Conservation (phyloP, 1,284 basidiomycete genomes). For the Heterobasidion occidentale region DNA sequence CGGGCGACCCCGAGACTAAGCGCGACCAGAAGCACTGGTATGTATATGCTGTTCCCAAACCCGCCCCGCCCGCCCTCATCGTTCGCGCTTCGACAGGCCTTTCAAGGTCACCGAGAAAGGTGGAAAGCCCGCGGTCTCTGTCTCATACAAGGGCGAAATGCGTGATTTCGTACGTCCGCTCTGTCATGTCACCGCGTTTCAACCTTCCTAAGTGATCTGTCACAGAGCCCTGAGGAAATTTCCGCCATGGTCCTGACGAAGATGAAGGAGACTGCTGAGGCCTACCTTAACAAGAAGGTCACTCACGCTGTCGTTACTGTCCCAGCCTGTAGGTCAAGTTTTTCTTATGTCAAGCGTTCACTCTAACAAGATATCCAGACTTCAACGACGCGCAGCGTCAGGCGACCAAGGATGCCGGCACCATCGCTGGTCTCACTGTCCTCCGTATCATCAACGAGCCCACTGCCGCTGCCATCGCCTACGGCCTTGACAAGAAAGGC, state of each 20-base stretch:
- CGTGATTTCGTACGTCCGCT: slow-evolving; percentile 63
- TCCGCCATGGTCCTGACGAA: slow-evolving; percentile 93
- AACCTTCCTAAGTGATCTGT: not conserved
- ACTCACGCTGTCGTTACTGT: slow-evolving; percentile 98
- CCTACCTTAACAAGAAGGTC: slow-evolving; percentile 94
- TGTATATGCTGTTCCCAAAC: slow-evolving; percentile 11
- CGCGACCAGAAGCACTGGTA: slow-evolving; percentile 82
- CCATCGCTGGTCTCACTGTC: slow-evolving; percentile 92
- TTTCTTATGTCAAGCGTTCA: not conserved
- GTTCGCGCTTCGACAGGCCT: slow-evolving; percentile 34
- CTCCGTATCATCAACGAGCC: slow-evolving; percentile 99
- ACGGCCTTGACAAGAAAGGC: slow-evolving; percentile 95
- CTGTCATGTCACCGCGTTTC: not conserved
- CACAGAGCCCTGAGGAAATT: slow-evolving; percentile 78
- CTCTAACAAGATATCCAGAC: slow-evolving; percentile 41
- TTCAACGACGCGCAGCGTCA: slow-evolving; percentile 99
- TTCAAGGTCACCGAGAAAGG: slow-evolving; percentile 75
- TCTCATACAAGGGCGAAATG: slow-evolving; percentile 80
- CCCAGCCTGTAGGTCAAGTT: slow-evolving; percentile 55
- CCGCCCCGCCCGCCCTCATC: not conserved
- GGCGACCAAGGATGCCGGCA: slow-evolving; percentile 97
- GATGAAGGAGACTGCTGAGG: slow-evolving; percentile 99
- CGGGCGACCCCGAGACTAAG: slow-evolving; percentile 72
- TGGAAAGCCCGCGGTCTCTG: slow-evolving; percentile 83
- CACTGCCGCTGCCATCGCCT: slow-evolving; percentile 95